phyloP scores from a whole-genome alignment of 208 protist species.

The Tritrichomonas musculus region DNA sequence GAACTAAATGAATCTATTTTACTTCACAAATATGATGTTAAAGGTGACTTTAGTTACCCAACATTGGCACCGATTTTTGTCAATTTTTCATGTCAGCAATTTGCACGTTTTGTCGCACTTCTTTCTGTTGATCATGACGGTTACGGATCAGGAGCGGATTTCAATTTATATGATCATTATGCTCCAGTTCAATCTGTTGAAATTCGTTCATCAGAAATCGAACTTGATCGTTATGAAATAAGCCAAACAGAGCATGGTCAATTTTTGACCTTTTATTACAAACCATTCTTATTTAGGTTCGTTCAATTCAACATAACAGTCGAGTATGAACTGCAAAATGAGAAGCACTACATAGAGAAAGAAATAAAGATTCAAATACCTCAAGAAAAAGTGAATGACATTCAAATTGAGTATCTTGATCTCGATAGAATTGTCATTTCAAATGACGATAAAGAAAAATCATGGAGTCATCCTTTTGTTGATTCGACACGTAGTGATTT shows the following conservation, averaged over 20 bases:
- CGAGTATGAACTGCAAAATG: not conserved
- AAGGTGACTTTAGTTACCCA: not conserved
- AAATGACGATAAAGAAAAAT: not conserved
- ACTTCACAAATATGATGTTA: not conserved
- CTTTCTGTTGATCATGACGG: not conserved
- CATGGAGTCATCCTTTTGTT: not conserved
- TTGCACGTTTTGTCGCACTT: not conserved
- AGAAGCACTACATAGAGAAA: not conserved
- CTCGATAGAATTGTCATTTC: not conserved
- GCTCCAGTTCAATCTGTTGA: not conserved
- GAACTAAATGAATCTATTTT: not conserved
- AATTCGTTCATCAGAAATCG: not conserved
- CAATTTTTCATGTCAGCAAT: not conserved
- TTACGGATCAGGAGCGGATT: not conserved
- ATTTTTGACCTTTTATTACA: not conserved
- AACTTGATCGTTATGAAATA: not conserved
- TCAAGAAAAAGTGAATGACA: not conserved
- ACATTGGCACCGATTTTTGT: not conserved
- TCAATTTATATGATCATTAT: not conserved
- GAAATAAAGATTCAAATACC: not conserved
- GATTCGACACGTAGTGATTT: not conserved
- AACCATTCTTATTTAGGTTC: not conserved
- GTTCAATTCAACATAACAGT: not conserved
- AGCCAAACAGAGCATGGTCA: not conserved
- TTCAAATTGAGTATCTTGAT: not conserved